These are phyloP conservation scores for Paraphoma sp. DNA, from an alignment of 2,329 filamentous ascomycete species.

Conservation along the genomic window DNA sequence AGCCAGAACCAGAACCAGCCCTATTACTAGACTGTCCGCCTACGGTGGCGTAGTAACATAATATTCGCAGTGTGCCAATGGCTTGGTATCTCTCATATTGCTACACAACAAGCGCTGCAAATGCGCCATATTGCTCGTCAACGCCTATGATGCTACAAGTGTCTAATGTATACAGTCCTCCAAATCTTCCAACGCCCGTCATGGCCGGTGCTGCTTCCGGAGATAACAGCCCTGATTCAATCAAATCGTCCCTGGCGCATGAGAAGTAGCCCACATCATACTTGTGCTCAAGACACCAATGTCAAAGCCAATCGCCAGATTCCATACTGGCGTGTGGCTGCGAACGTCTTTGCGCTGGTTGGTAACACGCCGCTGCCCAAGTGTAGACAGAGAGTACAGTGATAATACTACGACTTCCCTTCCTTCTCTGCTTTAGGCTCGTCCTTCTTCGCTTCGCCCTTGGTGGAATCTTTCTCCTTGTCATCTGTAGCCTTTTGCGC, in stretches of 20 bases:
- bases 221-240: constrained; percentile 4
- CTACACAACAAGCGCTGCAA: constrained; percentile 20
- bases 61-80: constrained; percentile 1
- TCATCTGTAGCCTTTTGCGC: constrained; percentile 58
- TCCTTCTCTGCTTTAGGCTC: constrained; percentile 32
- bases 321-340: neutral
- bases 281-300: no score
- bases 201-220: constrained; percentile 8
- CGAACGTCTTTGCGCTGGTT: neutral
- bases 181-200: constrained; percentile 26
- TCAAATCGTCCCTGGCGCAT: neutral
- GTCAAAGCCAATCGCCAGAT: no score
- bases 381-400: neutral
- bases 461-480: constrained; percentile 56
- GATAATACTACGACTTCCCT: constrained; percentile 44
- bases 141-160: constrained; percentile 40
- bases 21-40: no score
- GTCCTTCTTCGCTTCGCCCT: constrained; percentile 39
- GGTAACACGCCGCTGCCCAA: neutral
- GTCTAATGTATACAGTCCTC: constrained; percentile 42
- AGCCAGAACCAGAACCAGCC: neutral
- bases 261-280: no score
- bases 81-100: constrained; percentile 6
- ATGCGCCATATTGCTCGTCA: constrained; percentile 19
- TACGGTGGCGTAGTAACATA: neutral